Evolutionary conservation across 345 rosid species (phyloP), one percentile per base, ranked within the genome.

Genomic region (Boechera retrofracta): DNA sequence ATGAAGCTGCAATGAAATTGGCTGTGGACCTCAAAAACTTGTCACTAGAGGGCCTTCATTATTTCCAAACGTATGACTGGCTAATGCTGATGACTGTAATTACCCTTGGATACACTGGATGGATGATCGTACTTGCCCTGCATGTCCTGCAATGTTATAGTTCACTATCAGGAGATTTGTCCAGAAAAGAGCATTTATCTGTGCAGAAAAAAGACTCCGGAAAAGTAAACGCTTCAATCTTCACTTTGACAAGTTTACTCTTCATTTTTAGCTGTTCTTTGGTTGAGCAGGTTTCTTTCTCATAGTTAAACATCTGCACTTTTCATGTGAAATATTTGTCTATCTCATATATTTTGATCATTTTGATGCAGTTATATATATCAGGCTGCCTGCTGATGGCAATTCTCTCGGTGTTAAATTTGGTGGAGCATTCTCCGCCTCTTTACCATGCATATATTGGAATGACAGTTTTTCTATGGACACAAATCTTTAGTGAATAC

Each of bases 31-130:
- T 94, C 38, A 94, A 93, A 88, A 82, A 86, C 82, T 83, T 88
- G 88, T 90, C 98, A 13, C 85, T 94, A 48, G 82, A 91, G 53
- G 98, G 98, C 35, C 90, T 94, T 71, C 96, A 91, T 60, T 94
- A 91, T 86, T 94, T 88, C 82, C 98, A 94, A 78, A 94, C 98
- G 7, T 94, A 94, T 72, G 98, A 94, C 74, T 94, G 96, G 97
- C 81, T 91, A 77, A 89, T 89, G 97, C 84, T 94, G 86, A 94
- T 94, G 97, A 85, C 92, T 59, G 80, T 85, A 21, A 83, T 94
- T 48, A 90, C 94, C 70, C 91, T 91, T 79, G 98, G 97, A 54
- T 94, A 94, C 77, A 51, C 87, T 78, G 97, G 97, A 71, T 94
- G 97, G 97, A 94, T 94, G 94, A 72, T 88, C 59, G 88, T 84